These are phyloP conservation scores for Coccinonectria pachysandricola DNA, from an alignment of 2,329 filamentous ascomycete genomes.

Conservation along the genomic window DNA sequence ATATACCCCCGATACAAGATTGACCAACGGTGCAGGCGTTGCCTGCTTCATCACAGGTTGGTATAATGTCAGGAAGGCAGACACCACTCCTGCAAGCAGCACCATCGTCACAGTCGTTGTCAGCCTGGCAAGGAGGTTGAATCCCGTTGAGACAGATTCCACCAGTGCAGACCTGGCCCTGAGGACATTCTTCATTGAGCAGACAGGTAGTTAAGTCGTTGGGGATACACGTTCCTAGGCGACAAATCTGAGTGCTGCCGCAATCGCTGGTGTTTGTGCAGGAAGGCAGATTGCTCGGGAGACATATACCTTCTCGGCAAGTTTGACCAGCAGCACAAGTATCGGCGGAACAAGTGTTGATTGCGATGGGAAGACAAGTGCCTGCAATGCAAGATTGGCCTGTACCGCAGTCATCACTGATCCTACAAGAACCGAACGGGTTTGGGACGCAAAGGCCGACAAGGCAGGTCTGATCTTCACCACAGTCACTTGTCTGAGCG, in stretches of 20 bases:
- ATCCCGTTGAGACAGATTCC: slow-evolving; percentile 3
- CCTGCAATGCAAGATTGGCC: not conserved
- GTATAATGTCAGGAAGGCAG: not conserved
- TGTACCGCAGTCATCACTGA: not conserved
- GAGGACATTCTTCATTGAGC: slow-evolving; percentile 1
- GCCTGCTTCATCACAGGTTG: not conserved
- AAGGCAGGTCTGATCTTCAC: not conserved
- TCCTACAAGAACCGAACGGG: slow-evolving; percentile 1
- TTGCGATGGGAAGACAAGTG: not conserved
- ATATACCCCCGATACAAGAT: not conserved
- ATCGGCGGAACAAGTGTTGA: not conserved
- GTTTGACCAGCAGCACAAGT: slow-evolving; percentile 1
- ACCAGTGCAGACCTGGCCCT: slow-evolving; percentile 1
- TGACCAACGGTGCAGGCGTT: not conserved
- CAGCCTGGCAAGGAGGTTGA: slow-evolving; percentile 3
- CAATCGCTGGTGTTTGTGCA: slow-evolving; percentile 2
- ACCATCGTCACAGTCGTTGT: not conserved
- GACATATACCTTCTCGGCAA: slow-evolving; percentile 1
- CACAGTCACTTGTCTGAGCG: slow-evolving; percentile 1
- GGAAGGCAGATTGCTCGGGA: slow-evolving; percentile 1
- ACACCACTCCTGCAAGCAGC: slow-evolving; percentile 1
- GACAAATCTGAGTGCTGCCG: slow-evolving; percentile 1
- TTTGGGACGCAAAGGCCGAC: slow-evolving; percentile 2
- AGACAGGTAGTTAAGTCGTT: not conserved
- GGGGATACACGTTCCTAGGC: slow-evolving; percentile 3